phyloP scores from a whole-genome alignment of 345 rosid species.

The Lepidium didymum region DNA sequence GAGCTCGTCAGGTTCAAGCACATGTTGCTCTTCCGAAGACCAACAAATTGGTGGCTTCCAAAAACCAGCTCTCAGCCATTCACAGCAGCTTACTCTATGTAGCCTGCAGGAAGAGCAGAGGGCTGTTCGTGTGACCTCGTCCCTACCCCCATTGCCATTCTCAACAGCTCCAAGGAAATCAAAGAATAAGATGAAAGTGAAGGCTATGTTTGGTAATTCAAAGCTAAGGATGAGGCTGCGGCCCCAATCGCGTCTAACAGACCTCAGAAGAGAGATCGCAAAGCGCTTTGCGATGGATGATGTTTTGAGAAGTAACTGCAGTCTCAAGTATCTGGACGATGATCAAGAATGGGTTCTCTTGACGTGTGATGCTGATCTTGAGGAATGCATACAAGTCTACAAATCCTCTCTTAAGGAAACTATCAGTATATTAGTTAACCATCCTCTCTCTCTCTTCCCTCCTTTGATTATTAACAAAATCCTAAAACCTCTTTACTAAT shows the following conservation, averaged over 20 bases:
- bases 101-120: conserved; percentile 37
- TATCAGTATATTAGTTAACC: conserved; percentile 51
- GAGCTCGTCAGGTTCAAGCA: conserved; percentile 69
- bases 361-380: conserved; percentile 76
- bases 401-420: conserved; percentile 41
- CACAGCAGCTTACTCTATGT: conserved; percentile 38
- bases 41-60: conserved; percentile 36
- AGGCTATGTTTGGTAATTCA: conserved; percentile 55
- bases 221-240: conserved; percentile 49
- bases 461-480: conserved; percentile 3
- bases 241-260: conserved; percentile 39
- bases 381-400: conserved; percentile 74
- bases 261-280: conserved; percentile 52
- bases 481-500: neutral
- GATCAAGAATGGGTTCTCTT: conserved; percentile 72
- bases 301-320: conserved; percentile 27
- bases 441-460: conserved; percentile 28
- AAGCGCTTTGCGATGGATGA: conserved; percentile 43
- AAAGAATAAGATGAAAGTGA: conserved; percentile 36
- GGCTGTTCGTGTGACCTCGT: conserved; percentile 33
- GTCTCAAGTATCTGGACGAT: conserved; percentile 64
- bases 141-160: conserved; percentile 31
- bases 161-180: conserved; percentile 16
- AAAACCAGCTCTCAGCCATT: conserved; percentile 50
- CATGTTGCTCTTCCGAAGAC: conserved; percentile 49